Conservation (phyloP, 352 stramenopile species). For the Phytophthora sp. region DNA sequence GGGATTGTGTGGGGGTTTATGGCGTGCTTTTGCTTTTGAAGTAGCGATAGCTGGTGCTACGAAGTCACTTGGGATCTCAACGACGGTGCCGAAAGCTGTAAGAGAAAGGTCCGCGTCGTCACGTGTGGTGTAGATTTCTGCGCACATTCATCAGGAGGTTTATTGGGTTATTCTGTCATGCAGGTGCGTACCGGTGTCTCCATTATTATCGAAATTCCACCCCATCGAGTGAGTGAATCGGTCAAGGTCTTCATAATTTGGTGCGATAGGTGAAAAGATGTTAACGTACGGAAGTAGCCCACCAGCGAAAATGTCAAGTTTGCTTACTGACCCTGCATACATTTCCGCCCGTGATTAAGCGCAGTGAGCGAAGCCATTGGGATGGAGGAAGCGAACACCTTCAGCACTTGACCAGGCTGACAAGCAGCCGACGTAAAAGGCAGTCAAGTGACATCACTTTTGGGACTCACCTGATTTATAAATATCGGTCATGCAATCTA, state of each 20-base stretch:
- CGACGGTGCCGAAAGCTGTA: constrained; percentile 43
- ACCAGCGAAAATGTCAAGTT: background rate
- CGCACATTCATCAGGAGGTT: background rate
- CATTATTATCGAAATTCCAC: constrained; percentile 46
- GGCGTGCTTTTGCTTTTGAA: constrained; percentile 6
- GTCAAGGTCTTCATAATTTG: constrained; percentile 64
- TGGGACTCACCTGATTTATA: background rate
- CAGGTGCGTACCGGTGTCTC: constrained; percentile 19
- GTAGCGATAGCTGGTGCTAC: constrained; percentile 33
- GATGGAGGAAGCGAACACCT: background rate
- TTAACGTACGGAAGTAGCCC: too few species aligned
- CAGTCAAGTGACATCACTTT: background rate
- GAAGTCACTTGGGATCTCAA: constrained; percentile 53
- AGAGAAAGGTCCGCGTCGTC: constrained; percentile 33
- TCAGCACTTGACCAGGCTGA: background rate
- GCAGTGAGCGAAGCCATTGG: constrained; percentile 13
- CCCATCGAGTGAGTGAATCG: constrained; percentile 68
- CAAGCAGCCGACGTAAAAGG: background rate
- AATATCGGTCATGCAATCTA: background rate
- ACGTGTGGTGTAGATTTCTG: constrained; percentile 9
- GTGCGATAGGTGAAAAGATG: too few species aligned
- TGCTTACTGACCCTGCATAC: constrained; percentile 28
- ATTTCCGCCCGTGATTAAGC: constrained; percentile 28
- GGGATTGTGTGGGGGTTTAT: constrained; percentile 9
- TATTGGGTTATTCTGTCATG: background rate